Evolutionary conservation across 73 alveolate genomes (phyloP).

Genomic region (Blepharisma stoltei): DNA sequence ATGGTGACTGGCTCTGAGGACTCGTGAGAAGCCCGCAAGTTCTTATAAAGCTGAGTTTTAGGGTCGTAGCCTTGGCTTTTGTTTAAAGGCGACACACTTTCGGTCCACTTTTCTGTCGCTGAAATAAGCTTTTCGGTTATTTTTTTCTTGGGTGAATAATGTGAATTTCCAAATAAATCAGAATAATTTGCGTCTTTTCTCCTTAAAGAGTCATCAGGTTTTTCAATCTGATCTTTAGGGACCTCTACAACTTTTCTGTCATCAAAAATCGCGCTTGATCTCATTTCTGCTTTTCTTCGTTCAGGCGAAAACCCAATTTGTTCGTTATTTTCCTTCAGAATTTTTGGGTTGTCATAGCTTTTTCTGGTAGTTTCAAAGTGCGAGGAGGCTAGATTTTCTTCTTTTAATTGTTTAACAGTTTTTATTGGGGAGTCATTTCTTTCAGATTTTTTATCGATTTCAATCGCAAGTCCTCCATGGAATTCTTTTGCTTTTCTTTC

Average conservation of each 20-base stretch:
- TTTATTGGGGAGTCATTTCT: neutral
- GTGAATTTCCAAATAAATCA: slow-evolving; percentile 1
- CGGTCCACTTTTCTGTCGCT: neutral
- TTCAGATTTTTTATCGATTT: slow-evolving; percentile 7
- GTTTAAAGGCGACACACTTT: neutral
- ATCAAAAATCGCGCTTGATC: neutral
- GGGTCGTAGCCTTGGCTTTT: slow-evolving; percentile 6
- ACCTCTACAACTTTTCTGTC: neutral
- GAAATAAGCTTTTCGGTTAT: neutral
- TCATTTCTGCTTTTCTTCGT: neutral
- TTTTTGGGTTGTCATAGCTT: neutral
- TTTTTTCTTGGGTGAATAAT: neutral
- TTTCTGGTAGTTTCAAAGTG: neutral
- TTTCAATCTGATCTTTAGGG: neutral
- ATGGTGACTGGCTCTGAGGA: neutral
- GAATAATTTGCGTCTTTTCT: neutral
- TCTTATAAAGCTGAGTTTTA: neutral
- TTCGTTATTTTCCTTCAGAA: neutral
- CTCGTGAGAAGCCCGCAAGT: neutral
- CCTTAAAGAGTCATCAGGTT: neutral
- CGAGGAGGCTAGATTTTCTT: neutral
- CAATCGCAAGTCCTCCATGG: neutral
- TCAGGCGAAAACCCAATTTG: neutral
- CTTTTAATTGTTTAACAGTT: slow-evolving; percentile 4
- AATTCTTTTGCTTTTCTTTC: slow-evolving; percentile 20